phyloP scores from a whole-genome alignment of 2,329 filamentous ascomycete genomes.

The Pestalotiopsis fici region DNA sequence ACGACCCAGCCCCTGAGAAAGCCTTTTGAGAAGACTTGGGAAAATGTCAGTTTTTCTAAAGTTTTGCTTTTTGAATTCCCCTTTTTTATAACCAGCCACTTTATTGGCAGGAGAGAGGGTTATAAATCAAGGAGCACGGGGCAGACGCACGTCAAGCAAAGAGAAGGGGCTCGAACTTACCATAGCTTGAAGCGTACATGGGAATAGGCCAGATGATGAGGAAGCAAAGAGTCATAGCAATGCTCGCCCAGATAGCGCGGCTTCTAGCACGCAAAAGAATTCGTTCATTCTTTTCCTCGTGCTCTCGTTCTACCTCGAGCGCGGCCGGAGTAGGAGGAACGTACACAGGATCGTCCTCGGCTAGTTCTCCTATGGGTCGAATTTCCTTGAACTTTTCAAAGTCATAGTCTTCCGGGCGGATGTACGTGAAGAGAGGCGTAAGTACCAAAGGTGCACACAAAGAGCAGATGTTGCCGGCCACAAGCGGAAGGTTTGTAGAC shows the following conservation, averaged over 20 bases:
- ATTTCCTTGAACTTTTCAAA: neutral
- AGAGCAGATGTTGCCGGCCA: conserved; percentile 1
- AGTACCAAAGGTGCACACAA: neutral
- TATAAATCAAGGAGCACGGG: no score
- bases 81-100: no score
- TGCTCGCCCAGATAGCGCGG: conserved; percentile 47
- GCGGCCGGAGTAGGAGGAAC: neutral
- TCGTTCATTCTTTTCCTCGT: neutral
- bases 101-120: no score
- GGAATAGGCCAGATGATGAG: conserved; percentile 31
- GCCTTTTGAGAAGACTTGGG: conserved; percentile 27
- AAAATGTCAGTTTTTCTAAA: neutral
- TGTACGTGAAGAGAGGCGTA: neutral
- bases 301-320: neutral
- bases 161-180: no score
- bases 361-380: neutral
- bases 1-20: conserved; percentile 82
- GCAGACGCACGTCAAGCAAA: no score
- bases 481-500: neutral
- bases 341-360: neutral
- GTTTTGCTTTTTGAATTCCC: no score
- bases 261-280: neutral
- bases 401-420: neutral
- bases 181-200: conserved; percentile 27
- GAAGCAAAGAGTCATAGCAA: conserved; percentile 56